A percentile compares a stretch with the other conserved stretches of the same genome.
Evolutionary conservation across 192 early-diverging fungal species (phyloP).

Genomic region (Coemansia sp.): DNA sequence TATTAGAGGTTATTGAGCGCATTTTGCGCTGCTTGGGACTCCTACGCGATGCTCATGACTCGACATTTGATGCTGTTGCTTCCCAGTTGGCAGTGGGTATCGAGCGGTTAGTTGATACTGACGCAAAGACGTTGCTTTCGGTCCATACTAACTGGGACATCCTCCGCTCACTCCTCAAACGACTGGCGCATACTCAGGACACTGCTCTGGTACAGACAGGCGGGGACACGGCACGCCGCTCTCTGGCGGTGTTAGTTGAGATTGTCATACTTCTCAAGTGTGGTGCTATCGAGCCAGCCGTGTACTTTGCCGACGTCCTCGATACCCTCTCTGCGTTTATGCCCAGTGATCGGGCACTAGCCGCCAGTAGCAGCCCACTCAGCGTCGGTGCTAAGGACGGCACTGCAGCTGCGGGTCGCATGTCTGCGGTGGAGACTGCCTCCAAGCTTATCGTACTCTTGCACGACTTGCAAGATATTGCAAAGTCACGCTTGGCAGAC

Average conservation of each 20-base stretch:
- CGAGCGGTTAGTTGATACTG: slow-evolving; percentile 22
- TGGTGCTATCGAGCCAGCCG: slow-evolving; percentile 30
- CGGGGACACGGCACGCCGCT: slow-evolving; percentile 14
- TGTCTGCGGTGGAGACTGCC: slow-evolving; percentile 26
- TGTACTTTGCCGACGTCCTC: slow-evolving; percentile 33
- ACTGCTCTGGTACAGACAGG: slow-evolving; percentile 6
- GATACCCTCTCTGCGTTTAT: slow-evolving; percentile 38
- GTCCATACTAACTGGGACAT: slow-evolving; percentile 35
- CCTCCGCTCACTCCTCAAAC: slow-evolving; percentile 40
- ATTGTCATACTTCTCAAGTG: slow-evolving; percentile 37
- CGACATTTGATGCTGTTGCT: slow-evolving; percentile 48
- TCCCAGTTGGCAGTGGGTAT: slow-evolving; percentile 33
- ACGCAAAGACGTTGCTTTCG: slow-evolving; percentile 18
- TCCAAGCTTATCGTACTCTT: slow-evolving; percentile 35
- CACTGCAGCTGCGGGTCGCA: neutral
- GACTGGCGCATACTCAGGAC: slow-evolving; percentile 35
- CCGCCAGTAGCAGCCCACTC: neutral
- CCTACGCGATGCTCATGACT: slow-evolving; percentile 58
- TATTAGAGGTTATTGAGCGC: slow-evolving; percentile 26
- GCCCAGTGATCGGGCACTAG: slow-evolving; percentile 39
- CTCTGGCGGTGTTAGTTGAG: slow-evolving; percentile 31
- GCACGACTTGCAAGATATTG: slow-evolving; percentile 40
- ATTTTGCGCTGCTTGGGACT: slow-evolving; percentile 46
- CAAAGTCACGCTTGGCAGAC: slow-evolving; percentile 14
- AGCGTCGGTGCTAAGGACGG: neutral